Base-by-base conservation (phyloP, 768 basidiomycete genomes). In the Rhodotorula toruloides region DNA sequence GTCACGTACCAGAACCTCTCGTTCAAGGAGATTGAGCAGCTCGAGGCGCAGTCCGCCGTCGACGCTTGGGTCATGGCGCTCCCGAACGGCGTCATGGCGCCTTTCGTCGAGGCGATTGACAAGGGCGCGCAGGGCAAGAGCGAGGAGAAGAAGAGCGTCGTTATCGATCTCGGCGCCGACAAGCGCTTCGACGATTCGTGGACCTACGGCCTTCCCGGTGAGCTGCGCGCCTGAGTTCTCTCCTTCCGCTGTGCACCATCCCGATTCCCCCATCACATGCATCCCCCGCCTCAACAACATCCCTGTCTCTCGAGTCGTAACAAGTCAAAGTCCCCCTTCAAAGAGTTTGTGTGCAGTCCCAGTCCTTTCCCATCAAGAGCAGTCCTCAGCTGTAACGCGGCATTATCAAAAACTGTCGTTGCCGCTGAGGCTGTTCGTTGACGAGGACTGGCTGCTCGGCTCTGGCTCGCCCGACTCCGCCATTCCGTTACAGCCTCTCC, bases 41-140 rank as follows among this genome's bases (percentile, higher is more conserved):
- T 99, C 87, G 96, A 97, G 79, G 86, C 86, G 78, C 81, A 85
- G 55, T 87, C 88, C 14, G 88, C 88, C 74, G 91, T 99, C 25
- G 94, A 99, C 76, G 94, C 91, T 14, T 99, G 96, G 94, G 85
- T 98, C 58, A 93, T 97, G 89, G 96, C 96, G 4, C 83, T 99
- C 54, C 96, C 96, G n/a, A 99, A 98, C 72, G 96, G 96, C 27
- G 84, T 91, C 31, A 88, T 89, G 80, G 92, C 93, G 78, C 93
- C 93, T 1, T 99, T 94, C 76, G 91, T 99, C 40, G 91, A 93
- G 74, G 94, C 94, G 22, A 80, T 99, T 54, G 91, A 96, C 74
- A 82, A 84, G 43, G 90, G 87, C 10, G 81, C 86, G 21, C 79
- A 80, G 67, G 39, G 29, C 44, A 84, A 85, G 68, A 72, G 74